Conservation (phyloP, 805 yeast genomes). For the Starmerella stellata region DNA sequence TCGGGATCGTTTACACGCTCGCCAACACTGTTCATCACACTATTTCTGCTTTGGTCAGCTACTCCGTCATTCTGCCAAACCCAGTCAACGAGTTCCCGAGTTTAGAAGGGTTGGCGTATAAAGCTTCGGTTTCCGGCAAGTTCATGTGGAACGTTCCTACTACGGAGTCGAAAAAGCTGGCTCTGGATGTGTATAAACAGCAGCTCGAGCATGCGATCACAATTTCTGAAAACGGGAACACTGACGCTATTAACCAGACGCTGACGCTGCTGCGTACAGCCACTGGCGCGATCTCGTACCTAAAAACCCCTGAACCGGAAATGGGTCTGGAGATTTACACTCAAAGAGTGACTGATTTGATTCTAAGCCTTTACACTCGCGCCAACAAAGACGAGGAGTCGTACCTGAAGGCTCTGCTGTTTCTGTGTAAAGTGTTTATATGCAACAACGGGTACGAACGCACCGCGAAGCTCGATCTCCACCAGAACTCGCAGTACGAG, state of each 20-base stretch:
- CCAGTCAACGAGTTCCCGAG: constrained; percentile 25
- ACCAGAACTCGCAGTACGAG: constrained; percentile 34
- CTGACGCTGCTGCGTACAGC: constrained; percentile 1
- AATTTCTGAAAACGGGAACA: not conserved
- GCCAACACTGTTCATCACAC: constrained; percentile 51
- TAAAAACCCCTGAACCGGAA: not conserved
- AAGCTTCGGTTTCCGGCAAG: constrained; percentile 31
- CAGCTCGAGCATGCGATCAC: constrained; percentile 24
- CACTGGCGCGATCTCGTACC: not conserved
- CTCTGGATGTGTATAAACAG: constrained; percentile 38
- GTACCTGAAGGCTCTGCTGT: constrained; percentile 41
- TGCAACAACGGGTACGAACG: constrained; percentile 64
- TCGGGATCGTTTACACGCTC: constrained; percentile 46
- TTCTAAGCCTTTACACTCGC: constrained; percentile 31
- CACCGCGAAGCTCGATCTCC: constrained; percentile 38
- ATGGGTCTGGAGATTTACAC: not conserved
- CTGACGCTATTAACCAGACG: constrained; percentile 19
- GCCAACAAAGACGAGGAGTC: constrained; percentile 46
- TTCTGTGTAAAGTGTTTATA: constrained; percentile 57
- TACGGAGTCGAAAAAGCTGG: constrained; percentile 36
- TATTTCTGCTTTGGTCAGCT: constrained; percentile 37
- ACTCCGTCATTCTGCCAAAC: constrained; percentile 3
- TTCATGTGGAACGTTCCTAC: constrained; percentile 67
- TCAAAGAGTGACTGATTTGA: not conserved
- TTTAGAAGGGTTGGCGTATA: constrained; percentile 16